Conservation (phyloP, 352 stramenopile species). For the Globisporangium lucens region DNA sequence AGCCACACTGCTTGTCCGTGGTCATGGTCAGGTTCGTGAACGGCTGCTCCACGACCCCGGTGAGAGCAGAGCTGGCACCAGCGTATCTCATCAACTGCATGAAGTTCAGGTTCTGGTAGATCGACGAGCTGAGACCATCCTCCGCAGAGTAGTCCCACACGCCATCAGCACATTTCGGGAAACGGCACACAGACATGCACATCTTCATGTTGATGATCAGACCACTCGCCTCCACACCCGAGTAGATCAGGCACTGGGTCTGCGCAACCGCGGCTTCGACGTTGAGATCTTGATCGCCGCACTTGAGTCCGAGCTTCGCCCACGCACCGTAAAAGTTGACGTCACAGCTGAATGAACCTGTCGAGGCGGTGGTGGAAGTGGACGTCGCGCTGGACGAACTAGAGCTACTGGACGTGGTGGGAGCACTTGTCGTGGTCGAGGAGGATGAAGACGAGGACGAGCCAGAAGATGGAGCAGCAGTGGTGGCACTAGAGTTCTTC, state of each 20-base stretch:
- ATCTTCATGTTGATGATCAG: slow-evolving; percentile 53
- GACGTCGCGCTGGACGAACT: slow-evolving; percentile 15
- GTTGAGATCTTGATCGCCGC: slow-evolving; percentile 46
- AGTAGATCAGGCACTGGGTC: slow-evolving; percentile 79
- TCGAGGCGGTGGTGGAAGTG: slow-evolving; percentile 9
- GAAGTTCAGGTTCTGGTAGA: slow-evolving; percentile 75
- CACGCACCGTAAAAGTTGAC: slow-evolving; percentile 77
- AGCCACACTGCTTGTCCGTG: slow-evolving; percentile 49
- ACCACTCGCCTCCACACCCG: slow-evolving; percentile 43
- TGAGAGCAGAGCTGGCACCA: slow-evolving; percentile 30
- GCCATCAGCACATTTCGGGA: slow-evolving; percentile 68
- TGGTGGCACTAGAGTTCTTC: slow-evolving; percentile 10
- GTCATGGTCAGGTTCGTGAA: slow-evolving; percentile 60
- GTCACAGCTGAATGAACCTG: slow-evolving; percentile 68
- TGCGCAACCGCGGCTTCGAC: slow-evolving; percentile 39
- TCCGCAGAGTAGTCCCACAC: slow-evolving; percentile 72
- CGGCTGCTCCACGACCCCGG: slow-evolving; percentile 30
- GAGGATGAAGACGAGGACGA: slow-evolving; percentile 14
- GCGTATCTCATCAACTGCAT: slow-evolving; percentile 49
- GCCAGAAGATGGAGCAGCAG: background rate
- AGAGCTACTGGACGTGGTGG: slow-evolving; percentile 17
- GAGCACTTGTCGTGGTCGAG: slow-evolving; percentile 14
- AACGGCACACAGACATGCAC: slow-evolving; percentile 80
- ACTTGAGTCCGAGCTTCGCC: slow-evolving; percentile 62
- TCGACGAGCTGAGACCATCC: slow-evolving; percentile 60